Evolutionary conservation across 192 early-diverging fungal species (phyloP), one percentile per base, ranked within the genome.

Genomic region (Gigaspora rosea): DNA sequence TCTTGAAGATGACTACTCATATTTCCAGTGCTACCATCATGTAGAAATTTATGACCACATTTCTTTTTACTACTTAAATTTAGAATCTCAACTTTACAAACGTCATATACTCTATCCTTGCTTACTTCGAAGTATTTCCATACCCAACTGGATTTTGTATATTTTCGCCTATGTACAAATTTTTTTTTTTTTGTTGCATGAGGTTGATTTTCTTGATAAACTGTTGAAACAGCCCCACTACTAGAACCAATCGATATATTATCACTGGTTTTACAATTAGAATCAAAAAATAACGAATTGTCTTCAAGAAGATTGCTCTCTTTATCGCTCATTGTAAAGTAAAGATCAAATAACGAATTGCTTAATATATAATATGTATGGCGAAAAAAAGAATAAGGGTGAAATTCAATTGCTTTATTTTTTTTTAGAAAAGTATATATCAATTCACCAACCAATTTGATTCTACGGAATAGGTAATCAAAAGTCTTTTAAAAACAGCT

Each of bases 91-190:
- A 63, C 61, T 35, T 63, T 22, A 63, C 33, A 63, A n/a, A 63
- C 32, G 41, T 54, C 16, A 18, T 16, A 12, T 18, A 54, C 9
- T 16, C 16, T 4, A 54, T 54, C 52, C 33, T 63, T 13, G 2
- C 12, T 35, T 35, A 13, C 33, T 63, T 63, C 4, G 32, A 63
- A 33, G 32, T 63, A 63, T 35, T 63, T 12, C 61, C 2, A 63
- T 33, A 63, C 33, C 61, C 32, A 63, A 63, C 61, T 63, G 9
- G 7, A 33, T 63, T 63, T 63, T 13, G 61, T 35, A 63, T 63
- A 63, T 35, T 27, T 63, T 33, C 12, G 27, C 32, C 32, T 63
- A 22, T 8, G 18, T 20, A 22, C 18, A 27, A n/a, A 22, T 22
- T 22, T n/a, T 18, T 20, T n/a, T 22, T 22, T 58, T 58, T 58